These are phyloP conservation scores for Posidonia australis DNA, from an alignment of 106 monocot genomes.

Conservation along the genomic window DNA sequence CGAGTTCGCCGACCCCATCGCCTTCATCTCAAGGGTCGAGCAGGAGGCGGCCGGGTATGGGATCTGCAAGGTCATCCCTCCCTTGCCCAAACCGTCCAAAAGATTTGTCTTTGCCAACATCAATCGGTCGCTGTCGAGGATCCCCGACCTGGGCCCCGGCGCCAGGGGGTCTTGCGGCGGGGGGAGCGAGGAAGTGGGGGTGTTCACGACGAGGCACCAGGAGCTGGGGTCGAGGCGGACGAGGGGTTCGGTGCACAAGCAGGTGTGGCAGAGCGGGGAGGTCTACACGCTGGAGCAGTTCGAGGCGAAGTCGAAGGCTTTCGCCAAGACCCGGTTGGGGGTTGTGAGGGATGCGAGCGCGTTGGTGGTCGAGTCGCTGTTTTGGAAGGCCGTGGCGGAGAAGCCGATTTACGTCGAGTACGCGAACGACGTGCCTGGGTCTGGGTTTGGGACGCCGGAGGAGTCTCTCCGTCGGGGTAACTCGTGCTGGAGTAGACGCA, in stretches of 20 bases:
- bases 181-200: background rate
- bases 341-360: conserved; percentile 35
- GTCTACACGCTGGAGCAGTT: conserved; percentile 83
- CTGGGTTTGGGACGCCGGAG: conserved; percentile 53
- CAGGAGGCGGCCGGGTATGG: conserved; percentile 68
- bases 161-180: background rate
- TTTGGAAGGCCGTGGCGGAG: conserved; percentile 69
- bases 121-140: conserved; percentile 42
- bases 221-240: conserved; percentile 51
- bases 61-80: conserved; percentile 97
- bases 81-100: conserved; percentile 58
- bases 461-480: conserved; percentile 9
- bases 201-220: conserved; percentile 83
- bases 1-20: conserved; percentile 92
- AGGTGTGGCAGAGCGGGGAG: conserved; percentile 97
- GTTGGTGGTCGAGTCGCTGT: conserved; percentile 52
- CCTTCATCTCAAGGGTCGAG: conserved; percentile 90
- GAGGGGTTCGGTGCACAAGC: conserved; percentile 33
- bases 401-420: conserved; percentile 88
- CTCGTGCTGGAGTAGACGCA: conserved; percentile 18
- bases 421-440: conserved; percentile 95
- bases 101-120: conserved; percentile 63
- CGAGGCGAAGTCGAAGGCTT: conserved; percentile 71
- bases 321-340: conserved; percentile 39
- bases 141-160: conserved; percentile 17